Base-by-base conservation (phyloP, 2,329 filamentous ascomycete species). In the Tolypocladium endophyticum region DNA sequence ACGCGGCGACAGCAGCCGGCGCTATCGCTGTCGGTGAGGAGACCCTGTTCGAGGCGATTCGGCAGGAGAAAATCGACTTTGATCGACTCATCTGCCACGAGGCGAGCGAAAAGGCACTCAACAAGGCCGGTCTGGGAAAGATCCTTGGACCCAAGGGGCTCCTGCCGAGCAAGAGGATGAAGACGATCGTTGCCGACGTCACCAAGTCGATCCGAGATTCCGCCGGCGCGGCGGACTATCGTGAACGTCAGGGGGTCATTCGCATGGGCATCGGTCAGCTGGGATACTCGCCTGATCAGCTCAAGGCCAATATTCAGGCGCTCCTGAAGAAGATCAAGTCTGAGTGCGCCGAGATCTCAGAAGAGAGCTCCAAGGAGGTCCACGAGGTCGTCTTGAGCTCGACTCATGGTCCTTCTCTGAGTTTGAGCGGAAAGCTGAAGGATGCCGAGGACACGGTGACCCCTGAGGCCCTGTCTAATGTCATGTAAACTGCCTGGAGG, bases 211-310 rank as follows among this genome's bases (percentile, higher is more conserved):
- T 99, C 68, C 84, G 83, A 68, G 90, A 93, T 65, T 86, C 96
- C 74, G 85, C 91, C 18, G 92, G 93, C 62, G 90, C 87, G 58
- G 89, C 87, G 58, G 86, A 92, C 66, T 99, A 96, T 77, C 86
- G 91, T 70, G 94, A 99, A 78, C 83, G 88, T 65, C 75, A 87
- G 65, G 94, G 92, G 20, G 90, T 94, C 36, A 84, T 99, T 59
- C 82, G 92, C 61, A 84, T 97, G 80, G 87, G 92, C n/a, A 84
- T 99, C 62, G 94, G 93, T 6, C 92, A 97, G 76, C 75, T 99
- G 70, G 88, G 85, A 1, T 96, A 96, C 76, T 90, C 90, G 8
- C 92, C 94, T 3, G 87, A 94, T 68, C 86, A 94, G 81, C 76
- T 99, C 76, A 84, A 87, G 70, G 85, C 85, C 64, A 99, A 99